Percentiles rank a stretch among this genome's conserved stretches.
These are phyloP conservation scores for Aspergillus transmontanensis DNA, from an alignment of 2,329 filamentous ascomycete species.

Conservation along the genomic window DNA sequence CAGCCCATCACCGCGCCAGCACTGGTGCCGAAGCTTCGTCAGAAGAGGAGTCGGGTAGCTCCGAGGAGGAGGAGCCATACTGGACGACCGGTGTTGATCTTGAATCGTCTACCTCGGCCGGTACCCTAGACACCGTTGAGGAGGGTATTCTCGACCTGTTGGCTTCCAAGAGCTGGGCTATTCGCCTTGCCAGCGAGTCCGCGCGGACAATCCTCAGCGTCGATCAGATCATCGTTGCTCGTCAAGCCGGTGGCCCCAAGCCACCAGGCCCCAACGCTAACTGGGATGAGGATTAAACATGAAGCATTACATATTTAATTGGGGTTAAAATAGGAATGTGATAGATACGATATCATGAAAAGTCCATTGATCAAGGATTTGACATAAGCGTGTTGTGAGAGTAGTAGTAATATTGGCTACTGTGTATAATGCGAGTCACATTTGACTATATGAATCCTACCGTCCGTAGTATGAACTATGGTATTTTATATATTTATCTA, in stretches of 20 bases:
- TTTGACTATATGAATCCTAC: background rate
- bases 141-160: conserved; percentile 91
- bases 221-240: conserved; percentile 97
- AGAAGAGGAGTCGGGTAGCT: conserved; percentile 36
- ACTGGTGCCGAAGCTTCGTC: conserved; percentile 28
- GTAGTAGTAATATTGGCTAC: conserved; percentile 10
- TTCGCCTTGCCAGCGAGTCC: conserved; percentile 93
- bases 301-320: conserved; percentile 15
- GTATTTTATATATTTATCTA: too few relatives aligned
- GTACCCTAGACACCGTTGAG: conserved; percentile 81
- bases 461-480: background rate
- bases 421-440: conserved; percentile 5
- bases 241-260: conserved; percentile 96
- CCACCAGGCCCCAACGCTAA: conserved; percentile 89
- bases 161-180: conserved; percentile 92
- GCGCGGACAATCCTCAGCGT: conserved; percentile 92
- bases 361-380: conserved; percentile 18
- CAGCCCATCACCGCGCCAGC: conserved; percentile 71
- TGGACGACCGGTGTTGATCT: conserved; percentile 95
- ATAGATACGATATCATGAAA: conserved; percentile 39
- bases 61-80: conserved; percentile 69
- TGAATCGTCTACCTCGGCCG: conserved; percentile 79
- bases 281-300: conserved; percentile 66
- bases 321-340: conserved; percentile 19
- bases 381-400: conserved; percentile 4